phyloP scores from a whole-genome alignment of 1,284 basidiomycete genomes.

The Tausonia pullulans region DNA sequence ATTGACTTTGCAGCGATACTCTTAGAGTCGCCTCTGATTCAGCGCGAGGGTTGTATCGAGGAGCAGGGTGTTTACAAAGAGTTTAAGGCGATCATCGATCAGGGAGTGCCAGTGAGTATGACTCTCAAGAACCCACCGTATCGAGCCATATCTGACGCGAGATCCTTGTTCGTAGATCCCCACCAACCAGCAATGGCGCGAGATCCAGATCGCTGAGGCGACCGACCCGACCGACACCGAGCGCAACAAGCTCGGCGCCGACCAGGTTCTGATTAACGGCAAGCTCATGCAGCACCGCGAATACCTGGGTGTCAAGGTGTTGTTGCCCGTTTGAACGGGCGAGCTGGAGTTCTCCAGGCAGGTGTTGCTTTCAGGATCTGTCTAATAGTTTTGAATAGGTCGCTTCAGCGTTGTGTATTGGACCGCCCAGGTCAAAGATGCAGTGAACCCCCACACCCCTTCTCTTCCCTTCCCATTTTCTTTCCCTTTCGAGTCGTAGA shows the following conservation, averaged over 20 bases:
- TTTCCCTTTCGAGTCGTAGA: no score
- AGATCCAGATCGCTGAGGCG: conserved; percentile 28
- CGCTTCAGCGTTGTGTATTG: no score
- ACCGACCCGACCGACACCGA: conserved; percentile 26
- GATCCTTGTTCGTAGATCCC: no score
- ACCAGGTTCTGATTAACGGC: conserved; percentile 25
- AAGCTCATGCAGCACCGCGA: conserved; percentile 27
- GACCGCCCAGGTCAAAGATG: no score
- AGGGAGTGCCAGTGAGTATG: conserved; percentile 24
- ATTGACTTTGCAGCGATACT: no score
- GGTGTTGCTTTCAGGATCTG: no score
- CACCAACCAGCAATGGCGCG: conserved; percentile 27
- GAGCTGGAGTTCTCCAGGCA: no score
- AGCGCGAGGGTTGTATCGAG: conserved; percentile 27
- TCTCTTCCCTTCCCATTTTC: no score
- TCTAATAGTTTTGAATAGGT: no score
- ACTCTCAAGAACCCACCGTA: no score
- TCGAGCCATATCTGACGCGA: no score
- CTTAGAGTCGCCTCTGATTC: conserved; percentile 27
- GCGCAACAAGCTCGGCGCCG: conserved; percentile 23
- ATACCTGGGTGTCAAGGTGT: conserved; percentile 27
- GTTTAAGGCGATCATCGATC: conserved; percentile 26
- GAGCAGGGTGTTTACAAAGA: conserved; percentile 28
- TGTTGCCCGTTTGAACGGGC: conserved; percentile 26
- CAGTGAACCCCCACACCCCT: no score